These are phyloP conservation scores for Litsea cubeba DNA, from an alignment of 164 flowering plant species.

Conservation along the genomic window DNA sequence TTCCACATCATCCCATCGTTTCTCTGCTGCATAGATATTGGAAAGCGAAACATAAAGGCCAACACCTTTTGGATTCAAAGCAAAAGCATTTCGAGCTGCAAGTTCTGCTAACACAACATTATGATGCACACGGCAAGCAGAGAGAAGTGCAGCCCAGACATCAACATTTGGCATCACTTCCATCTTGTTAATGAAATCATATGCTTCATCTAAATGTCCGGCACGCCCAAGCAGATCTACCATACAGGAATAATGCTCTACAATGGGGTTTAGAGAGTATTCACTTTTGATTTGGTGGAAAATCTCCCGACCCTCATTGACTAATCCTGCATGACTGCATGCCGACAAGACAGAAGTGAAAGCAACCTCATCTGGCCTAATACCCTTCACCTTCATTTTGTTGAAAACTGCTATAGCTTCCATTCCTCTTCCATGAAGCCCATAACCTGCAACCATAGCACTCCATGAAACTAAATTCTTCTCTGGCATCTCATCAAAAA, in stretches of 20 bases:
- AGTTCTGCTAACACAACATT: constrained; percentile 38
- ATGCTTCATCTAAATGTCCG: constrained; percentile 41
- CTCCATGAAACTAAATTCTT: constrained; percentile 44
- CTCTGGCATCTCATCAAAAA: constrained; percentile 35
- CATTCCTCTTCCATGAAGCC: constrained; percentile 36
- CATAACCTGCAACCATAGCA: constrained; percentile 42
- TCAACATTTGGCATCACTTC: constrained; percentile 29
- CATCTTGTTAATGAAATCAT: constrained; percentile 30
- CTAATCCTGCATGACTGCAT: constrained; percentile 49
- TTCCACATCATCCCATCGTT: constrained; percentile 45
- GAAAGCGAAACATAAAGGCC: constrained; percentile 38
- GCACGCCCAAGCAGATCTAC: constrained; percentile 52
- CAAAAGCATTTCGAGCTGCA: constrained; percentile 30
- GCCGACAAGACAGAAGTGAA: constrained; percentile 46
- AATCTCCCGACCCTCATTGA: constrained; percentile 31
- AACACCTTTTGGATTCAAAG: constrained; percentile 27
- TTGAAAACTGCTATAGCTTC: constrained; percentile 31
- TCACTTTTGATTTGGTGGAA: constrained; percentile 28
- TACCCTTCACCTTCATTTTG: constrained; percentile 23
- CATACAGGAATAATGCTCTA: constrained; percentile 39
- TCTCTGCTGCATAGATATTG: constrained; percentile 36
- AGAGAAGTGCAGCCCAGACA: constrained; percentile 44
- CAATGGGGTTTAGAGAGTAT: constrained; percentile 24
- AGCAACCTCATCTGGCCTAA: constrained; percentile 40
- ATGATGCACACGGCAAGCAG: constrained; percentile 36